Conservation (phyloP, 768 basidiomycete genomes). For the Mycena belliarum region DNA sequence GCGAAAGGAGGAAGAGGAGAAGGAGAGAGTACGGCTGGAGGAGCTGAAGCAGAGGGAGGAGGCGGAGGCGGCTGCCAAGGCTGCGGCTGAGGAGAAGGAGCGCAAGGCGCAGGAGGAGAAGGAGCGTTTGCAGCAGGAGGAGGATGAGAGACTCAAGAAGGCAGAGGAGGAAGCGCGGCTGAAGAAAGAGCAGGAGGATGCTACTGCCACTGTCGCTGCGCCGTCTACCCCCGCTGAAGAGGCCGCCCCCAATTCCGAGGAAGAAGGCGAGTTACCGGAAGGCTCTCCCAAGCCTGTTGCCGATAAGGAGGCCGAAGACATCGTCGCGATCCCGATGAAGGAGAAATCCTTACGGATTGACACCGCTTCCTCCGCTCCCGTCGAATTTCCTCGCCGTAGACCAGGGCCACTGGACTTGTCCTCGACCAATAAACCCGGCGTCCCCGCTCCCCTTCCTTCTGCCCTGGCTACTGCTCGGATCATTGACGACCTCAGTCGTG, state of each 20-base stretch:
- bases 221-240: conserved; percentile 15
- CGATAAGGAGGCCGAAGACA: conserved; percentile 39
- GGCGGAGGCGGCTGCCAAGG: conserved; percentile 46
- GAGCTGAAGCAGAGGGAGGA: conserved; percentile 33
- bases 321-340: conserved; percentile 32
- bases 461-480: conserved; percentile 80
- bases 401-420: conserved; percentile 77
- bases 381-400: conserved; percentile 47
- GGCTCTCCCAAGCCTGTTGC: conserved; percentile 29
- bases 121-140: conserved; percentile 31
- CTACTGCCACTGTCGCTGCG: conserved; percentile 18
- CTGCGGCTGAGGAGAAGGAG: conserved; percentile 43
- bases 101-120: conserved; percentile 35
- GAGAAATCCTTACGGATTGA: conserved; percentile 62
- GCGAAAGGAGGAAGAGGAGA: conserved; percentile 27
- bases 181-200: conserved; percentile 32
- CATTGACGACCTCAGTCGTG: conserved; percentile 77
- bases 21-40: conserved; percentile 26
- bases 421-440: conserved; percentile 43
- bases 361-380: conserved; percentile 48
- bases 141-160: conserved; percentile 28
- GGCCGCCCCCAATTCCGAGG: conserved; percentile 27
- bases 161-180: conserved; percentile 34
- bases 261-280: conserved; percentile 43
- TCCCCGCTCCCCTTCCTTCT: conserved; percentile 54